phyloP scores from a whole-genome alignment of 176 grass and related monocot species.

The Carex littledalei region DNA sequence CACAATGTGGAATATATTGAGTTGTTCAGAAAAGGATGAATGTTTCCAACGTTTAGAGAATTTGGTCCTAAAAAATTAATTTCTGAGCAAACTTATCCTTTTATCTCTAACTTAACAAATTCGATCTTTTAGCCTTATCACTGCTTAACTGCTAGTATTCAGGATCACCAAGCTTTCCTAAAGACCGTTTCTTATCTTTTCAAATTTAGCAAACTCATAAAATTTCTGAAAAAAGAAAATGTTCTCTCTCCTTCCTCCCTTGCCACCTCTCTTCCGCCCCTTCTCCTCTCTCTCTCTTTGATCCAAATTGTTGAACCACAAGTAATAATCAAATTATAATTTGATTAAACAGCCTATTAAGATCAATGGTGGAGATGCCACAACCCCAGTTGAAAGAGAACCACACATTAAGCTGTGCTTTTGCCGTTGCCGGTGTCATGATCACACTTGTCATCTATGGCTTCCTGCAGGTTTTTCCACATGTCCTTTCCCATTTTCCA shows the following conservation, averaged over 20 bases:
- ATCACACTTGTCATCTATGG: slow-evolving; percentile 25
- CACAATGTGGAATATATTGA: background rate
- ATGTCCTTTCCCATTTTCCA: background rate
- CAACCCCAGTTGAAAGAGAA: background rate
- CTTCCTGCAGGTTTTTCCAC: slow-evolving; percentile 10
- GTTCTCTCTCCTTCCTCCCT: background rate
- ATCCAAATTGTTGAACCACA: slow-evolving; percentile 8
- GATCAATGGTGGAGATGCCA: slow-evolving; percentile 10
- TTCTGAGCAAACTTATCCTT: background rate
- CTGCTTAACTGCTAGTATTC: background rate
- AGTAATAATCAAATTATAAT: background rate
- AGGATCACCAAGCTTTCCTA: slow-evolving; percentile 12
- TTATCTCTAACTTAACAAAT: background rate
- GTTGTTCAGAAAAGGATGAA: background rate
- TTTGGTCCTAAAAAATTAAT: background rate
- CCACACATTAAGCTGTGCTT: background rate
- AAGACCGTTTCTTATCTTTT: slow-evolving; percentile 8
- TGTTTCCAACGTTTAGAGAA: background rate
- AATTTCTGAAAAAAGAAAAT: slow-evolving; percentile 15
- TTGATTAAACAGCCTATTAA: background rate
- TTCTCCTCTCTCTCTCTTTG: background rate
- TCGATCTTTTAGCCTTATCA: background rate
- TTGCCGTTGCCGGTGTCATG: slow-evolving; percentile 16
- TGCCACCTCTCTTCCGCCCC: background rate
- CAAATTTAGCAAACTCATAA: slow-evolving; percentile 10